Base-by-base conservation (phyloP, 371 early-diverging fungal genomes). In the Syncephalastrum sp. region DNA sequence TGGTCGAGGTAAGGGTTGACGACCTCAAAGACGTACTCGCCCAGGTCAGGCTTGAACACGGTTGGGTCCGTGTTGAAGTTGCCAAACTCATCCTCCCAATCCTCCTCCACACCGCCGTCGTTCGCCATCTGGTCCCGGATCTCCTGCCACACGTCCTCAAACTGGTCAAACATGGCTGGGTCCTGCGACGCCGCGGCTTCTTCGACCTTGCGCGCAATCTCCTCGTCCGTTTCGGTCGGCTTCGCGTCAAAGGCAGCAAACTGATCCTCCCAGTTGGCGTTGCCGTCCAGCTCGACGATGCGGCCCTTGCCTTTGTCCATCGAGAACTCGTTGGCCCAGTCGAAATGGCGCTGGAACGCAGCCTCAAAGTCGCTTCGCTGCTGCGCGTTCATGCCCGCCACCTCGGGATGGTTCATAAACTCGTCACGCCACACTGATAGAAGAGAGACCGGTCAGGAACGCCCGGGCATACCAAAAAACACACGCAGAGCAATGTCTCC, bases 21-120 rank as follows among this genome's bases (percentile, higher is more conserved):
- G 15, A 79, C 68, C 52, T 90, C 87, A 76, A 94, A 94, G 42
- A 77, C 79, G 58, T 94, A 94, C 23, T 83, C 81, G 15, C 85
- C 83, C 15, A 83, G 66, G 62, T 86, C 84, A 14, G 84, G 82
- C 41, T 81, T 81, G 62, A 75, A 79, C 16, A 74, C 51, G 17
- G 65, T 54, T 4, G 62, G 62, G 23, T 68, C 67, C 3, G 57
- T 57, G 23, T 41, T 55, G 48, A 82, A 64, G 19, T 82, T 75
- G 47, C 75, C 69, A 63, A 85, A 87, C 54, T 87, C 84, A 43
- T 76, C 72, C 19, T 83, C 83, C 86, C 86, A 87, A 56, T 78
- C 74, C 13, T 72, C 67, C n/a, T 70, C 63, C 4, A 42, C 49
- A 14, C 68, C 71, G n/a, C 68, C 71, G 1, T 75, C 69, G 42